Conservation (phyloP, 2,329 filamentous ascomycete genomes). For the Daldinia sp. region DNA sequence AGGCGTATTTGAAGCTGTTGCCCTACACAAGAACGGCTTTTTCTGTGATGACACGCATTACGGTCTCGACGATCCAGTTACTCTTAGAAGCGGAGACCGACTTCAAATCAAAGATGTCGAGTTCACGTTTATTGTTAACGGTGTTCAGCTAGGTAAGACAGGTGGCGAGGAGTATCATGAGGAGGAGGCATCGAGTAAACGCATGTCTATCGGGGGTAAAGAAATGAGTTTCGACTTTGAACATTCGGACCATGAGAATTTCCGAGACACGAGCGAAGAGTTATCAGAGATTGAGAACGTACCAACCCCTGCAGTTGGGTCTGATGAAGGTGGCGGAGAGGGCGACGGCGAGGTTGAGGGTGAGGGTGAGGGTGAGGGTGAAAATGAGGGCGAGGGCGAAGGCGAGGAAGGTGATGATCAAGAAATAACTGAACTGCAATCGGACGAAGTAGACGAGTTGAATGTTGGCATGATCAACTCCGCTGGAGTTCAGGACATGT, state of each 20-base stretch:
- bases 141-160: conserved; percentile 67
- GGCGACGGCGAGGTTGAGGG: conserved; percentile 55
- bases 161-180: conserved; percentile 68
- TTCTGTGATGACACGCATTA: conserved; percentile 73
- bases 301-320: conserved; percentile 53
- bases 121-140: conserved; percentile 77
- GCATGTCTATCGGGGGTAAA: conserved; percentile 69
- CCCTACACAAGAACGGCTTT: conserved; percentile 74
- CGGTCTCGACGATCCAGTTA: conserved; percentile 62
- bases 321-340: conserved; percentile 55
- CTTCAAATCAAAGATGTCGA: conserved; percentile 79
- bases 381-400: conserved; percentile 57
- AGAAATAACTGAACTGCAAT: conserved; percentile 44
- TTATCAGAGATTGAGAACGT: conserved; percentile 60
- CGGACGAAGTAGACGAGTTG: conserved; percentile 44
- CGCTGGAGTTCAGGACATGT: conserved; percentile 27
- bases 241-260: conserved; percentile 68
- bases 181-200: conserved; percentile 62
- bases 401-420: conserved; percentile 30
- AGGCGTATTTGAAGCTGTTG: conserved; percentile 73
- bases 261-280: conserved; percentile 68
- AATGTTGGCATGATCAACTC: conserved; percentile 38
- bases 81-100: conserved; percentile 72
- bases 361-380: conserved; percentile 54
- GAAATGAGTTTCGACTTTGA: conserved; percentile 82